phyloP scores from a whole-genome alignment of 2,329 filamentous ascomycete species.

The Penicillium sclerotiorum region DNA sequence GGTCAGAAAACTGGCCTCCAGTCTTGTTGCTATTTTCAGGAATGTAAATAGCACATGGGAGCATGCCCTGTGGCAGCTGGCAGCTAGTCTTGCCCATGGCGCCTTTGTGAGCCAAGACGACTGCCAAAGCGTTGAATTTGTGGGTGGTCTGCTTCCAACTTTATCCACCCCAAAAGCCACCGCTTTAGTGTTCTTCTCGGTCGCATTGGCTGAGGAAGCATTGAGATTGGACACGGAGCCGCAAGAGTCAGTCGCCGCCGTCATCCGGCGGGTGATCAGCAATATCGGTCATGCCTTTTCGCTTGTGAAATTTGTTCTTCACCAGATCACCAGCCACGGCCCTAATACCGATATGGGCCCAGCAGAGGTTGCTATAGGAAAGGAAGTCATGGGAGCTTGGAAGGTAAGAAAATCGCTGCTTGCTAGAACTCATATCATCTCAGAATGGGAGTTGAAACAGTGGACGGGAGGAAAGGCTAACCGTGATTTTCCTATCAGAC shows the following conservation, averaged over 20 bases:
- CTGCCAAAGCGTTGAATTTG: conserved; percentile 33
- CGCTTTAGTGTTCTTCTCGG: conserved; percentile 43
- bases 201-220: conserved; percentile 46
- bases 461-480: not conserved
- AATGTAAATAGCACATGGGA: conserved; percentile 44
- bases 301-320: conserved; percentile 40
- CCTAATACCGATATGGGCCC: conserved; percentile 18
- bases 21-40: conserved; percentile 48
- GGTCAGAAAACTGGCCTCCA: conserved; percentile 51
- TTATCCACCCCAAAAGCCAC: conserved; percentile 39
- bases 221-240: conserved; percentile 22
- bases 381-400: conserved; percentile 40
- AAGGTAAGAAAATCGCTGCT: conserved; percentile 29
- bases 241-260: conserved; percentile 13
- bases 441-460: no score
- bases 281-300: conserved; percentile 42
- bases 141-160: conserved; percentile 36
- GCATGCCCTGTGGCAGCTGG: conserved; percentile 38
- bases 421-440: not conserved
- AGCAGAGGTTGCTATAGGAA: conserved; percentile 26
- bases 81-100: conserved; percentile 42
- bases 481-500: conserved; percentile 23
- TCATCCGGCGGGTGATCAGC: conserved; percentile 19
- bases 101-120: conserved; percentile 40
- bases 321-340: conserved; percentile 32